phyloP scores from a whole-genome alignment of 2,329 filamentous ascomycete species.

The Colletotrichum liriopes region DNA sequence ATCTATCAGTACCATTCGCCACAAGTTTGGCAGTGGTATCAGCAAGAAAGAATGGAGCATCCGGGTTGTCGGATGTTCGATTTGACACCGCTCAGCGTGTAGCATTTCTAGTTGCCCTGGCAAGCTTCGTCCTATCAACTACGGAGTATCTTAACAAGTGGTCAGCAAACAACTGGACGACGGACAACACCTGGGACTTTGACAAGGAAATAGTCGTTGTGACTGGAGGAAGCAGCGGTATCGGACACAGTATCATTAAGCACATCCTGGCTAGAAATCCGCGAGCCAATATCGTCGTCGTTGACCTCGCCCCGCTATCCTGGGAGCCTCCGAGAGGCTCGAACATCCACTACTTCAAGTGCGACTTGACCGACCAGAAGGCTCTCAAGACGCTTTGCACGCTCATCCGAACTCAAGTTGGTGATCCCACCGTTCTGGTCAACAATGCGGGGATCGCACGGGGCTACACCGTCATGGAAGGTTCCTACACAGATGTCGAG shows the following conservation, averaged over 20 bases:
- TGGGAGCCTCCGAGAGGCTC: conserved; percentile 48
- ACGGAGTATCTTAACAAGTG: conserved; percentile 47
- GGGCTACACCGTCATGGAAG: conserved; percentile 49
- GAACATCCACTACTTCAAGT: conserved; percentile 52
- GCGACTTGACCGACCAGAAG: conserved; percentile 55
- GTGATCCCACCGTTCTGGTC: conserved; percentile 56
- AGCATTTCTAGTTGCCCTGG: conserved; percentile 35
- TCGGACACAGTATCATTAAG: conserved; percentile 56
- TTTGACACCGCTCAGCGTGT: conserved; percentile 16
- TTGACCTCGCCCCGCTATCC: conserved; percentile 53
- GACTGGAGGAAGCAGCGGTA: conserved; percentile 61
- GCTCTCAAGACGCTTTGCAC: conserved; percentile 50
- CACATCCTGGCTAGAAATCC: conserved; percentile 49
- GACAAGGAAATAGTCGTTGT: conserved; percentile 59
- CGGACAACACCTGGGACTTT: conserved; percentile 53
- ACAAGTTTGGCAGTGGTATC: conserved; percentile 31
- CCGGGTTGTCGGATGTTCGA: conserved; percentile 10
- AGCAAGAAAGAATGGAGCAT: conserved; percentile 8
- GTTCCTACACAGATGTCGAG: conserved; percentile 49
- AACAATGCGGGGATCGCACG: conserved; percentile 55
- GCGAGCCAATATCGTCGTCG: conserved; percentile 50
- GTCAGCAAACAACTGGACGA: conserved; percentile 48
- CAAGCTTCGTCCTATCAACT: conserved; percentile 43
- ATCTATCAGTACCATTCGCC: conserved; percentile 43
- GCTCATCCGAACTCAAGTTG: conserved; percentile 51